Base-by-base conservation (phyloP, 129 eudicot genomes). In the Saussurea involucrata region DNA sequence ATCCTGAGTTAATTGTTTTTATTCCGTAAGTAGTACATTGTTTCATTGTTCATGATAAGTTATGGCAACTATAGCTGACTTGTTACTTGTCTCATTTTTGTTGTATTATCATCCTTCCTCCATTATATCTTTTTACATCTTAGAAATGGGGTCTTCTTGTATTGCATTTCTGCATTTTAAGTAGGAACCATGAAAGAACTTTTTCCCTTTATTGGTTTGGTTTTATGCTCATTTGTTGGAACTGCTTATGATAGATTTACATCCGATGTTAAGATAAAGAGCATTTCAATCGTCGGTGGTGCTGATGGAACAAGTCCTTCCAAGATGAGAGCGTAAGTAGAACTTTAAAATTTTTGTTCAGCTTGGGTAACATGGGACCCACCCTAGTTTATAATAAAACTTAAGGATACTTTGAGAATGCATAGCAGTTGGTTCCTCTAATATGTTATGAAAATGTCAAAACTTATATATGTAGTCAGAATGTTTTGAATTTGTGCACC, bases 261-360 rank as follows among this genome's bases (percentile, higher is more conserved):
- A 69, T 89, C 99, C 8, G 99, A 95, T 89, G 99, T 95, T 71
- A 95, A 95, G 85, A 86, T 95, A 83, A 95, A 92, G 84, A 88
- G 99, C 95, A 92, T 95, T 67, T 89, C 99, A 71, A 74, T 95
- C 63, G 88, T 95, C 46, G 99, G 99, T 69, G 99, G 99, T 73
- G 83, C 92, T 86, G 97, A 92, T 81, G 99, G 97, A 76, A 91
- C 97, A 46, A 95, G 99, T 82, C 99, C 99, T 86, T 84, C 89
- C 73, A 95, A 88, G 85, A 95, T 95, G 99, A 89, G 99, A 87
- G 99, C 89, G 97, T 95, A 81, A 95, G 98, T 85, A 79, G 42
- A 81, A 36, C 33, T 72, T 42, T 31, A 11, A 31, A 12, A n/a
- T 36, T 9, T 40, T 69, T 40, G 7, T 70, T 69, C 71, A 66